phyloP scores from a whole-genome alignment of 148 eudicot genomes.

The Fagopyrum homotropicum region DNA sequence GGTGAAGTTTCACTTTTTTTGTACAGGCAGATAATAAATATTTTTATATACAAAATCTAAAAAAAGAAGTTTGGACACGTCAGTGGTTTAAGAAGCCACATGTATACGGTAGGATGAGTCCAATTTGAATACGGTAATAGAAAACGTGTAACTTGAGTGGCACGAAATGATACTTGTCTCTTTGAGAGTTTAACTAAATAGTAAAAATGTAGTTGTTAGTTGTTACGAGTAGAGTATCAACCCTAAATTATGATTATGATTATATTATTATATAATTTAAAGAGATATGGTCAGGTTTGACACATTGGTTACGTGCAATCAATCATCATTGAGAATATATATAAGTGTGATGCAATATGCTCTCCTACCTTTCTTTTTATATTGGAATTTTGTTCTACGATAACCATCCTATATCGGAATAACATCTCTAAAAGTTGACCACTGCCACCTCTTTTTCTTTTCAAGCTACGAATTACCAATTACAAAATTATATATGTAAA shows the following conservation, averaged over 20 bases:
- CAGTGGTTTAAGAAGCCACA: too few species aligned
- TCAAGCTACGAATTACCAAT: not conserved
- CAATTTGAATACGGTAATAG: too few species aligned
- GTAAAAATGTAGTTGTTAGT: not conserved
- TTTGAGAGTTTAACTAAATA: not conserved
- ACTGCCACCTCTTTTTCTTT: not conserved
- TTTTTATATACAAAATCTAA: too few species aligned
- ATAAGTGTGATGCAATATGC: not conserved
- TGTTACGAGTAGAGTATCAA: not conserved
- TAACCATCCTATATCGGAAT: not conserved
- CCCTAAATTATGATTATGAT: not conserved
- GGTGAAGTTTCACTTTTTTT: too few species aligned
- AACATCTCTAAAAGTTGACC: not conserved
- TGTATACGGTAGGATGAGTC: too few species aligned
- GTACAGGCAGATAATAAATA: too few species aligned
- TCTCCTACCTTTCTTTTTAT: not conserved
- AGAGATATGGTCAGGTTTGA: not conserved
- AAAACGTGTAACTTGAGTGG: not conserved
- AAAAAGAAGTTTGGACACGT: too few species aligned
- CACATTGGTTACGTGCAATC: constrained; percentile 1
- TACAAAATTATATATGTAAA: not conserved
- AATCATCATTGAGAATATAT: not conserved
- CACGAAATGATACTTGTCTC: not conserved
- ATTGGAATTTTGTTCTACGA: not conserved
- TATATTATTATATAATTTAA: not conserved